Evolutionary conservation across 768 basidiomycete species (phyloP), one percentile per base, ranked within the genome.

Genomic region (Russula dissimulans): DNA sequence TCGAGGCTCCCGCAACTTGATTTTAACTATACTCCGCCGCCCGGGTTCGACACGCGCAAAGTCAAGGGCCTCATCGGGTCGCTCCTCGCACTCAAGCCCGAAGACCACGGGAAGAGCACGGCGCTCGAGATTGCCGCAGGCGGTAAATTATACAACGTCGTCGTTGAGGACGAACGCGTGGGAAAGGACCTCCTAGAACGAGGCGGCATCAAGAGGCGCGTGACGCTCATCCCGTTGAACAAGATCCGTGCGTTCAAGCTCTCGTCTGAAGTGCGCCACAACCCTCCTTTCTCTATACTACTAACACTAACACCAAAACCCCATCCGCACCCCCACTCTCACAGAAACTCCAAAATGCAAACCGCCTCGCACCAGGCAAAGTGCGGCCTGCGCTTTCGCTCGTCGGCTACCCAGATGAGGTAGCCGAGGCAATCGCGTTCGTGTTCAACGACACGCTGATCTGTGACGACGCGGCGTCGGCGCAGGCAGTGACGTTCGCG

Each of bases 91-190:
- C 80, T 99, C 1, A 78, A 83, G 39, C 74, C 79, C 15, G 76
- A 80, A 45, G 82, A 95, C 70, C 84, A 83, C 69, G 75, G 85
- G 68, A 88, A 89, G 59, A 83, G 93, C 1, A 93, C 91, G 0
- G 97, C 97, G 3, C 79, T 98, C 4, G 97, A 99, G 72, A 86
- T 97, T 63, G 85, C 90, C 17, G 95, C 94, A 0, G 94, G 94
- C 0, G 85, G 83, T 0, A 89, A 87, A 65, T 77, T 99, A 9
- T 97, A 89, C 74, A 92, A 98, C 64, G 91, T 98, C 41, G 89
- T 98, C 31, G 90, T 98, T 8, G 85, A 95, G 65, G 85, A 95
- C 68, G 94, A 97, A 72, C 81, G 81, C 57, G 83, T 95, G 47
- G 95, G 93, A 32, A 89, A 88, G 66, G 84, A 89, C 32, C 79